These are phyloP conservation scores for Saturnispora sekii DNA, from an alignment of 805 yeast genomes.

Conservation along the genomic window DNA sequence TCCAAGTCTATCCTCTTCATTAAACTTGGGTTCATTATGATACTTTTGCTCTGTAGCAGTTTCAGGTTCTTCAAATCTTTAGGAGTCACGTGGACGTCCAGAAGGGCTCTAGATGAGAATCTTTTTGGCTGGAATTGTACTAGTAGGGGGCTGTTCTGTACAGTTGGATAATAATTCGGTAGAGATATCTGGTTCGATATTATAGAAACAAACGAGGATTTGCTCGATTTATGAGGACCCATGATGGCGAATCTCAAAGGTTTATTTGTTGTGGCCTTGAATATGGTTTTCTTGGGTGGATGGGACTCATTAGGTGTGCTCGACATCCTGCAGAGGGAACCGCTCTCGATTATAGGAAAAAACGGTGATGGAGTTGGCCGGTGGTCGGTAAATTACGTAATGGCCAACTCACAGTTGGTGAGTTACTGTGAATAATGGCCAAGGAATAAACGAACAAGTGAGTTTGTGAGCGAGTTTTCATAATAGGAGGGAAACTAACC, in stretches of 20 bases:
- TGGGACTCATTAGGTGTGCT: not conserved
- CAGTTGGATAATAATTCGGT: slow-evolving; percentile 71
- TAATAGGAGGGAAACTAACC: no score
- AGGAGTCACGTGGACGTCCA: slow-evolving; percentile 39
- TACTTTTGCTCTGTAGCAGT: slow-evolving; percentile 10
- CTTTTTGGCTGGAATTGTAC: slow-evolving; percentile 42
- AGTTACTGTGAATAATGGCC: no score
- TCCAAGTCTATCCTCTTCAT: slow-evolving; percentile 8
- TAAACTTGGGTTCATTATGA: not conserved
- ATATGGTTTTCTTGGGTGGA: slow-evolving; percentile 15
- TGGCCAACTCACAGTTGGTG: no score
- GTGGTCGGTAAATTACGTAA: no score
- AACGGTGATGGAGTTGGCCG: not conserved
- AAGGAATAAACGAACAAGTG: no score
- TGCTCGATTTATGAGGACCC: slow-evolving; percentile 26
- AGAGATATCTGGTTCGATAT: slow-evolving; percentile 25
- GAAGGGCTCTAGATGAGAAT: slow-evolving; percentile 29
- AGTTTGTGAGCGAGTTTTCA: no score
- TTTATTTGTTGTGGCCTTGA: slow-evolving; percentile 22
- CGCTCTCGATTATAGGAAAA: not conserved
- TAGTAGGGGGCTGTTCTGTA: slow-evolving; percentile 47
- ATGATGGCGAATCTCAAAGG: slow-evolving; percentile 26
- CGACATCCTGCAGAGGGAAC: no score
- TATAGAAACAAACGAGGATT: slow-evolving; percentile 25
- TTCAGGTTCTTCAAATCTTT: slow-evolving; percentile 27